Evolutionary conservation across 768 basidiomycete species (phyloP).

Genomic region (Hericium coralloides): DNA sequence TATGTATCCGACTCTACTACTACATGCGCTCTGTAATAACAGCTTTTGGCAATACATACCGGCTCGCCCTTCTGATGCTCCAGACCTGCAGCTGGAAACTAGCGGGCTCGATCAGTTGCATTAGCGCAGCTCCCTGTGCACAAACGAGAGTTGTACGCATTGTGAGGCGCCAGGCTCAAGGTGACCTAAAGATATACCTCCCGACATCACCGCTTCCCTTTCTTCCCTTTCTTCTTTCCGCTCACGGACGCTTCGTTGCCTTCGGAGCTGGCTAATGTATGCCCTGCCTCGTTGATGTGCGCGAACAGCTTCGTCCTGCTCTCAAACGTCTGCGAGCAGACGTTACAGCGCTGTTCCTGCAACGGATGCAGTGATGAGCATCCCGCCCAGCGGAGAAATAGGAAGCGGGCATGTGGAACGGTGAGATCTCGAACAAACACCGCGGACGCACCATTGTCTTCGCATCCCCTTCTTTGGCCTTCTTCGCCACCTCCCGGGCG

Average conservation of each 20-base stretch:
- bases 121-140: no score
- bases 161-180: no score
- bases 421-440: conserved; percentile 3
- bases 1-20: neutral
- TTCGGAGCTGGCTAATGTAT: conserved; percentile 45
- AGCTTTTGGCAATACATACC: neutral
- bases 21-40: neutral
- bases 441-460: conserved; percentile 3
- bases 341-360: conserved; percentile 45
- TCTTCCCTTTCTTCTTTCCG: conserved; percentile 25
- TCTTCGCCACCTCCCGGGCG: conserved; percentile 67
- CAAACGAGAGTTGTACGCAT: no score
- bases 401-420: neutral
- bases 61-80: neutral
- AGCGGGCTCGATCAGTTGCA: no score
- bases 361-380: neutral
- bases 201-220: conserved; percentile 18
- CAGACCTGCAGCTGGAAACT: no score
- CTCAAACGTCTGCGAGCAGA: conserved; percentile 52
- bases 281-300: conserved; percentile 64
- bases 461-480: conserved; percentile 24
- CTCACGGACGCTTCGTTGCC: conserved; percentile 10
- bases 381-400: neutral
- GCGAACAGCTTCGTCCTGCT: conserved; percentile 69
- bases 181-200: neutral